Percentiles rank a stretch among this genome's conserved stretches.
phyloP scores from a whole-genome alignment of 805 yeast species.

The Cyberlindnera sargentensis region DNA sequence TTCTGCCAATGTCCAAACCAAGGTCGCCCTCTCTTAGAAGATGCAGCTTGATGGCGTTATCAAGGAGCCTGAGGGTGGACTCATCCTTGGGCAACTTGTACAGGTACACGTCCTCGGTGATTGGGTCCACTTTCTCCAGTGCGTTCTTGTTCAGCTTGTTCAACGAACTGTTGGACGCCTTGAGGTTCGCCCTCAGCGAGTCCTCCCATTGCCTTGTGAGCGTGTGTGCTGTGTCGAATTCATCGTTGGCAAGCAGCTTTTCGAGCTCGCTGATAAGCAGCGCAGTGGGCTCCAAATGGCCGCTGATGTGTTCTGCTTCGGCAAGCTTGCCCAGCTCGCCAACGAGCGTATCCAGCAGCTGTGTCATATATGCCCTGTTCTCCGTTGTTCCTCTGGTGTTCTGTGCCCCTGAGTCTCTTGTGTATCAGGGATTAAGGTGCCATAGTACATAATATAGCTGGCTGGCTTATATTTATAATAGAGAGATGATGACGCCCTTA shows the following conservation, averaged over 20 bases:
- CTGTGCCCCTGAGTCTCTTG: no score
- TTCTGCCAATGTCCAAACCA: constrained; percentile 22
- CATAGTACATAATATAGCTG: no score
- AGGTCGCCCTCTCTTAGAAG: constrained; percentile 41
- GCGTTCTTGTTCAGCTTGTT: constrained; percentile 23
- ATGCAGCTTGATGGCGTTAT: constrained; percentile 39
- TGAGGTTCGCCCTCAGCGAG: constrained; percentile 22
- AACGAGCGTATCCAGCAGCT: no score
- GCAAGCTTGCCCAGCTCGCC: neutral
- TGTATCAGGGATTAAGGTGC: no score
- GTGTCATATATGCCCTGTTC: no score
- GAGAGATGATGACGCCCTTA: no score
- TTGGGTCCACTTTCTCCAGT: constrained; percentile 24
- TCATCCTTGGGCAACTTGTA: constrained; percentile 24
- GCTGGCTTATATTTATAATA: no score
- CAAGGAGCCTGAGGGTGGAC: constrained; percentile 22
- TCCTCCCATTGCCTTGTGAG: constrained; percentile 24
- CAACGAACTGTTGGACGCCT: constrained; percentile 21
- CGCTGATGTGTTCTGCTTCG: neutral
- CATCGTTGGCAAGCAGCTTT: neutral
- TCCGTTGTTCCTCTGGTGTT: no score
- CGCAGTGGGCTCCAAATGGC: constrained; percentile 2
- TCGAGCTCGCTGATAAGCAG: constrained; percentile 5
- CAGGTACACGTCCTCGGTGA: constrained; percentile 26
- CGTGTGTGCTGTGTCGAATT: neutral